A percentile compares a stretch with the other conserved stretches of the same genome.
phyloP scores from a whole-genome alignment of 495 filamentous ascomycete genomes.

The Halenospora varia region DNA sequence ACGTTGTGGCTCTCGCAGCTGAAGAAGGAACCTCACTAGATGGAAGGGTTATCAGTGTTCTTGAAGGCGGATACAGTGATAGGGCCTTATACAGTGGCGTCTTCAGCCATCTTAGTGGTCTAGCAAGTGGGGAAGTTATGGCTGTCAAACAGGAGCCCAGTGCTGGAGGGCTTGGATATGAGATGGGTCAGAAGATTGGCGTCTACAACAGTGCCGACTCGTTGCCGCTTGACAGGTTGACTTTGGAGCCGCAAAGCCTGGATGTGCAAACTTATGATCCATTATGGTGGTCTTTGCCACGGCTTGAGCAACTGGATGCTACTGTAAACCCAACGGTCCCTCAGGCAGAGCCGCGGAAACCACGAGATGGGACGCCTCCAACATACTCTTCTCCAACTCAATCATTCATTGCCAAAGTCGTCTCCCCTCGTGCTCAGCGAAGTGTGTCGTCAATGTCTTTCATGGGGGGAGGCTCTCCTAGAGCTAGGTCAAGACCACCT shows the following conservation, averaged over 20 bases:
- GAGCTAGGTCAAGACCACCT: slow-evolving; percentile 24
- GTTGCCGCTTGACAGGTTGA: no score
- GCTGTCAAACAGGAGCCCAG: slow-evolving; percentile 32
- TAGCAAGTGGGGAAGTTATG: slow-evolving; percentile 50
- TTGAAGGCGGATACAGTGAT: slow-evolving; percentile 95
- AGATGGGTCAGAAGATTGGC: slow-evolving; percentile 47
- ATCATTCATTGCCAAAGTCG: slow-evolving; percentile 72
- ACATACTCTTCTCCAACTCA: slow-evolving; percentile 72
- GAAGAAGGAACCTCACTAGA: slow-evolving; percentile 75
- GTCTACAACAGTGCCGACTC: slow-evolving; percentile 14
- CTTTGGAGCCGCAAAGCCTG: not conserved
- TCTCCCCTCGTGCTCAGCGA: slow-evolving; percentile 50
- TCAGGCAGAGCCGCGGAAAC: slow-evolving; percentile 44
- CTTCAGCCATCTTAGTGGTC: slow-evolving; percentile 79
- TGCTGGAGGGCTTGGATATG: slow-evolving; percentile 39
- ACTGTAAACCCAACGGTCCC: slow-evolving; percentile 44
- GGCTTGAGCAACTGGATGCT: slow-evolving; percentile 64
- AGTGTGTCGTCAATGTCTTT: slow-evolving; percentile 36
- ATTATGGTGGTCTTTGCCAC: slow-evolving; percentile 70
- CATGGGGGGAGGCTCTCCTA: slow-evolving; percentile 26
- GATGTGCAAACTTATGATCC: slow-evolving; percentile 46
- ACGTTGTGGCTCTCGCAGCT: slow-evolving; percentile 75
- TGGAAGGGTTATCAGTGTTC: slow-evolving; percentile 83
- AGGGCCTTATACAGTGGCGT: slow-evolving; percentile 83
- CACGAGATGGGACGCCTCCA: slow-evolving; percentile 46